Percentiles rank a stretch among this genome's conserved stretches.
Conservation (phyloP, 768 basidiomycete genomes). For the Tricholoma hemisulphureum region DNA sequence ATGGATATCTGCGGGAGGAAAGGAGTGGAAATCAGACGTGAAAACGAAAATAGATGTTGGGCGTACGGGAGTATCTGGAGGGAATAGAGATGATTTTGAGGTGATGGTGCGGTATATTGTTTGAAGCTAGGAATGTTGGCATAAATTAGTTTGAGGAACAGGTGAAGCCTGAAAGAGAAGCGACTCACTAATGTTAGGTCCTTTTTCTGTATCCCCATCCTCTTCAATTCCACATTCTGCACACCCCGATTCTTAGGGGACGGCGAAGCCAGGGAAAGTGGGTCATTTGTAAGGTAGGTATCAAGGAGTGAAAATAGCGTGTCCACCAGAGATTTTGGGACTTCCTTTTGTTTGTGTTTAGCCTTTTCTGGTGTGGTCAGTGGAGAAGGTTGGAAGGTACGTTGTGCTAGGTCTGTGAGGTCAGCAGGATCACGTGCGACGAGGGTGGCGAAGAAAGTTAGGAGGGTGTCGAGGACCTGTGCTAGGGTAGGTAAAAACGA, state of each 20-base stretch:
- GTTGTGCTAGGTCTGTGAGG: slow-evolving; percentile 52
- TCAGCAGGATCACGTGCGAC: slow-evolving; percentile 58
- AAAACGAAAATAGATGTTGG: not conserved
- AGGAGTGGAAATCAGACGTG: not conserved
- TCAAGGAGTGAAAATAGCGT: slow-evolving; percentile 46
- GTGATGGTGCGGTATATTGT: slow-evolving; percentile 36
- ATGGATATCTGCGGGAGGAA: slow-evolving; percentile 43
- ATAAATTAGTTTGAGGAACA: not conserved
- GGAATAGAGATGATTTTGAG: slow-evolving; percentile 36
- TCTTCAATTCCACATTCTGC: slow-evolving; percentile 46
- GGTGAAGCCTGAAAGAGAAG: slow-evolving; percentile 1
- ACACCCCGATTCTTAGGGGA: slow-evolving; percentile 9
- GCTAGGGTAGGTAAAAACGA: not conserved
- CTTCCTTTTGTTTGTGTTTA: slow-evolving; percentile 4
- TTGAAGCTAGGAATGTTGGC: slow-evolving; percentile 26
- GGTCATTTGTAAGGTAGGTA: slow-evolving; percentile 35
- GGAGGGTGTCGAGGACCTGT: slow-evolving; percentile 63
- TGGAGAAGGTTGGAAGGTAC: slow-evolving; percentile 15
- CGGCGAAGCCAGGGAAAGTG: slow-evolving; percentile 42
- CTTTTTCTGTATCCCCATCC: slow-evolving; percentile 51
- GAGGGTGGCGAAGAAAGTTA: slow-evolving; percentile 61
- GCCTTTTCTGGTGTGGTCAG: slow-evolving; percentile 10
- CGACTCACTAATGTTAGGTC: slow-evolving; percentile 55
- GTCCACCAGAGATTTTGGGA: slow-evolving; percentile 30
- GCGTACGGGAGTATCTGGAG: slow-evolving; percentile 33